These are phyloP conservation scores for Sporothrix sp. DNA, from an alignment of 2,329 filamentous ascomycete species.

Conservation along the genomic window DNA sequence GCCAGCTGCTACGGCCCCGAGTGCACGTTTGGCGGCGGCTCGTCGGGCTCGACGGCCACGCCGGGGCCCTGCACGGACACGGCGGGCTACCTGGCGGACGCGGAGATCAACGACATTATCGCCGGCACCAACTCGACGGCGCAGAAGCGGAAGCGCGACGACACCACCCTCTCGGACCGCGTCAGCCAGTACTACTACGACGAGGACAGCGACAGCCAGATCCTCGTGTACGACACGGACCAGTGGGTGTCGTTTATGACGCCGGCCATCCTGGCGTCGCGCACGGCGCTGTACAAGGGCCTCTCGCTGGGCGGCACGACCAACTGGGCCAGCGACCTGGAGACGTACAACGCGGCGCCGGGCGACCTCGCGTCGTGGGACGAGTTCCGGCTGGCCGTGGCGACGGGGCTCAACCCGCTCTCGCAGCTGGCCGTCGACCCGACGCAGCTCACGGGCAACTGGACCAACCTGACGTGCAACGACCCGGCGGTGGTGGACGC, in stretches of 20 bases:
- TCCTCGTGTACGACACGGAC: slow-evolving; percentile 13
- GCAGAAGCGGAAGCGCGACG: background rate
- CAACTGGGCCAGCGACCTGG: slow-evolving; percentile 22
- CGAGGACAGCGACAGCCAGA: slow-evolving; percentile 12
- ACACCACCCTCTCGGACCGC: background rate
- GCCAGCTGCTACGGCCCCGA: slow-evolving; percentile 22
- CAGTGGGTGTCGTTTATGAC: slow-evolving; percentile 19
- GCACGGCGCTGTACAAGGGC: slow-evolving; percentile 11
- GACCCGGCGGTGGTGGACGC: slow-evolving; percentile 7
- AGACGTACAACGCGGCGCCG: slow-evolving; percentile 7
- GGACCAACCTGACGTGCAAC: slow-evolving; percentile 20
- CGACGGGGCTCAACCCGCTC: slow-evolving; percentile 16
- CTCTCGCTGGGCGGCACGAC: slow-evolving; percentile 18
- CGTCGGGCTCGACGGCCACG: slow-evolving; percentile 20
- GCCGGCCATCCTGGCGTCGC: slow-evolving; percentile 12
- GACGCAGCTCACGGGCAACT: slow-evolving; percentile 16
- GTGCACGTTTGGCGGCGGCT: slow-evolving; percentile 27
- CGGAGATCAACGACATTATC: slow-evolving; percentile 25
- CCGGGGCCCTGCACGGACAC: slow-evolving; percentile 29
- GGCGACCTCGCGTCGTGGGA: slow-evolving; percentile 11
- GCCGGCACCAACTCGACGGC: background rate
- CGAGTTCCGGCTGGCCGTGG: slow-evolving; percentile 1
- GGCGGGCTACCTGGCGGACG: slow-evolving; percentile 29
- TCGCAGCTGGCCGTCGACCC: slow-evolving; percentile 4
- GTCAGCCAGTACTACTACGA: slow-evolving; percentile 10